Percentiles rank a stretch among this genome's conserved stretches.
Conservation (phyloP, 1,139 yeast genomes). For the Candida freyschussii region DNA sequence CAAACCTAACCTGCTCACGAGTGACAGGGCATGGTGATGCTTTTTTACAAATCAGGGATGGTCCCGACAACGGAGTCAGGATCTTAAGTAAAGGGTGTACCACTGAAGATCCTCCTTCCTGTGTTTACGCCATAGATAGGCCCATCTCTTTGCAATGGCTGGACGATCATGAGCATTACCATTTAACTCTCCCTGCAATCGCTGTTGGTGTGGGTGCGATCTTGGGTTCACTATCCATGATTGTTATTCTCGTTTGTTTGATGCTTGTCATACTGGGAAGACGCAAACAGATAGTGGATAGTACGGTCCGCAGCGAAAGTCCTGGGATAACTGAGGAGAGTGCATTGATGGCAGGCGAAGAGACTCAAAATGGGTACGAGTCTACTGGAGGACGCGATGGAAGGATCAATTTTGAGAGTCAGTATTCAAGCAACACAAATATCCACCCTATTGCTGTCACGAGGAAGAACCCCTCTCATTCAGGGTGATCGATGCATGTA, state of each 20-base stretch:
- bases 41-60: constrained; percentile 31
- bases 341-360: constrained; percentile 2
- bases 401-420: constrained; percentile 11
- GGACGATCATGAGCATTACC: constrained; percentile 40
- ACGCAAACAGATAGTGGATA: constrained; percentile 3
- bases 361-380: constrained; percentile 1
- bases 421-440: constrained; percentile 12
- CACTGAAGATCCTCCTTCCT: constrained; percentile 38
- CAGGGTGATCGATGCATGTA: too few relatives aligned
- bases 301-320: neutral
- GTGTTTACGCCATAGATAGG: constrained; percentile 68
- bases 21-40: constrained; percentile 32
- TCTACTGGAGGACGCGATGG: neutral
- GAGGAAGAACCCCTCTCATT: too few relatives aligned
- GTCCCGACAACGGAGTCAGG: constrained; percentile 61
- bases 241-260: constrained; percentile 33
- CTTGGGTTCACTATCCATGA: constrained; percentile 44
- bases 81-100: constrained; percentile 68
- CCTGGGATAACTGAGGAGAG: neutral
- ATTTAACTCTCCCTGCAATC: constrained; percentile 57
- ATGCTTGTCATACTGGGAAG: constrained; percentile 29
- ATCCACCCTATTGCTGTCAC: constrained; percentile 12
- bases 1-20: constrained; percentile 41
- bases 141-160: constrained; percentile 69
- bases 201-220: constrained; percentile 65